Evolutionary conservation across 1,284 basidiomycete genomes (phyloP).

Genomic region (Cryptococcus wingfieldii): DNA sequence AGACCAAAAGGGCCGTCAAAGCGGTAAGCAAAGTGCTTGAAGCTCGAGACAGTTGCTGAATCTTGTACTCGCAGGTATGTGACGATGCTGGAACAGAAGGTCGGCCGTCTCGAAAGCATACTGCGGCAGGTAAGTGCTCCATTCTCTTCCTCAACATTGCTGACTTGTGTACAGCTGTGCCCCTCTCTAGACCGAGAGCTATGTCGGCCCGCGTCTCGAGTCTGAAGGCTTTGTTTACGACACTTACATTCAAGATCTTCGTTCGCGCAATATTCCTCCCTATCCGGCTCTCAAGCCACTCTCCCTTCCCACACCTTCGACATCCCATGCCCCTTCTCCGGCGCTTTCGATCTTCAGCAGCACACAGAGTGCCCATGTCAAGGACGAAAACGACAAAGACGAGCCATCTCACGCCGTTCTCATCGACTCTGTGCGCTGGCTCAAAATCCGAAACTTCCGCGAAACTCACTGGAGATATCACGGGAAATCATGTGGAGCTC

Average conservation of each 20-base stretch:
- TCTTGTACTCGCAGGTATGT: slow-evolving; percentile 55
- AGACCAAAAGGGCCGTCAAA: slow-evolving; percentile 73
- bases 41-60: not conserved
- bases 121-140: slow-evolving; percentile 48
- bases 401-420: slow-evolving; percentile 16
- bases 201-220: slow-evolving; percentile 64
- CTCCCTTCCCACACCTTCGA: not conserved
- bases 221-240: slow-evolving; percentile 66
- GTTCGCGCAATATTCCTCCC: slow-evolving; percentile 33
- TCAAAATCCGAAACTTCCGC: slow-evolving; percentile 22
- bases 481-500: slow-evolving; percentile 65
- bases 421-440: slow-evolving; percentile 28
- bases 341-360: slow-evolving; percentile 1
- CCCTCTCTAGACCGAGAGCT: slow-evolving; percentile 60
- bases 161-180: slow-evolving; percentile 55
- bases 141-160: not conserved
- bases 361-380: slow-evolving; percentile 8
- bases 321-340: slow-evolving; percentile 1
- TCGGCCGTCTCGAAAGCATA: slow-evolving; percentile 53
- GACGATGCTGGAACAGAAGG: slow-evolving; percentile 65
- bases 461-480: slow-evolving; percentile 57
- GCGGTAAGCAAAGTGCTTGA: slow-evolving; percentile 55
- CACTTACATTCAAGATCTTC: slow-evolving; percentile 31
- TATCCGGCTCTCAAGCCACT: slow-evolving; percentile 34
- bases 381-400: slow-evolving; percentile 18